Conservation (phyloP, 2,329 filamentous ascomycete genomes). For the Fusarium brevicatenulatum region DNA sequence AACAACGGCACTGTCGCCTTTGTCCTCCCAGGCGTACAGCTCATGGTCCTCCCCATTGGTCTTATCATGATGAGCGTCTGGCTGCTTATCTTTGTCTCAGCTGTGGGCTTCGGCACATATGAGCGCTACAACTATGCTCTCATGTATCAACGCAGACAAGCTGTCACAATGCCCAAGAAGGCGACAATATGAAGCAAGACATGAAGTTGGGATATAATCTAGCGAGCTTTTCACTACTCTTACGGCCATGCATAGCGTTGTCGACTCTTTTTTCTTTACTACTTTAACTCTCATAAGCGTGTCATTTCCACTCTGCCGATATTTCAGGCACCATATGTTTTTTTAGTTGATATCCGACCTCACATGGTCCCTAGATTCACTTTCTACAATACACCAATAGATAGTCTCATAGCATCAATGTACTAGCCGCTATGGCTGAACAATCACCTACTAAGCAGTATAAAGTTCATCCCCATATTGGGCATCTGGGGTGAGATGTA, state of each 20-base stretch:
- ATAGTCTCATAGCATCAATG: constrained; percentile 31
- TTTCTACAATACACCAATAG: constrained; percentile 27
- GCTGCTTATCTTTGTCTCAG: constrained; percentile 65
- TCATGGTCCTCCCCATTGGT: constrained; percentile 76
- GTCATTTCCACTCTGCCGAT: constrained; percentile 34
- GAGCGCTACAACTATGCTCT: constrained; percentile 74
- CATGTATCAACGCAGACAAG: constrained; percentile 61
- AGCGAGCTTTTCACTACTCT: constrained; percentile 26
- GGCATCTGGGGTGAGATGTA: not conserved
- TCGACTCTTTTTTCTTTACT: constrained; percentile 24
- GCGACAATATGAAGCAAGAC: constrained; percentile 9
- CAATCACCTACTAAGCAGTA: not conserved
- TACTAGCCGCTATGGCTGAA: constrained; percentile 16
- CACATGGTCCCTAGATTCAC: constrained; percentile 27
- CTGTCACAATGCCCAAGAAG: constrained; percentile 31
- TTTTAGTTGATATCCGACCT: constrained; percentile 42
- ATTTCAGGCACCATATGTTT: constrained; percentile 36
- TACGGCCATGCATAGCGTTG: constrained; percentile 36
- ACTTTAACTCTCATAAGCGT: constrained; percentile 23
- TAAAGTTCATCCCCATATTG: not conserved
- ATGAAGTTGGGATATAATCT: constrained; percentile 9
- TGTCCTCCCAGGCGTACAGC: constrained; percentile 72
- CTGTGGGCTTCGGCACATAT: constrained; percentile 72
- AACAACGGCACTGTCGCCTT: constrained; percentile 69
- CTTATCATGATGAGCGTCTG: constrained; percentile 73